phyloP scores from a whole-genome alignment of 1,284 basidiomycete species.

The Earliella scabrosa region DNA sequence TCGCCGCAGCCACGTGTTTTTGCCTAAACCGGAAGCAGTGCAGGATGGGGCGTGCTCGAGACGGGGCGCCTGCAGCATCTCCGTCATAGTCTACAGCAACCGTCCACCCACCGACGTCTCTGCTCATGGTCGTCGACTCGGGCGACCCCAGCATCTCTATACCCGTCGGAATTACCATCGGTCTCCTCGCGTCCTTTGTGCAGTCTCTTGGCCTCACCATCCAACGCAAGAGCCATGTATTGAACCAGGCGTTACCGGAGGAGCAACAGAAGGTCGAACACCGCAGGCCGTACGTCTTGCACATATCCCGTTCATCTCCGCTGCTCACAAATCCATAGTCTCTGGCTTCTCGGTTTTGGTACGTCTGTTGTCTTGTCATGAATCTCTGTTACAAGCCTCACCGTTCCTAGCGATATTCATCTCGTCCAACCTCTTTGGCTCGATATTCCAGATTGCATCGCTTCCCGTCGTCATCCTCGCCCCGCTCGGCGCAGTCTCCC shows the following conservation, averaged over 20 bases:
- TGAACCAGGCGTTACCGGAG: conserved; percentile 78
- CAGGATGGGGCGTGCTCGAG: conserved; percentile 2
- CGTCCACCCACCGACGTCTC: conserved; percentile 5
- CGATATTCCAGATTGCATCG: conserved; percentile 93
- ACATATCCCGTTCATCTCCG: conserved; percentile 15
- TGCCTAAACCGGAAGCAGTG: conserved; percentile 1
- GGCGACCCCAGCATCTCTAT: conserved; percentile 47
- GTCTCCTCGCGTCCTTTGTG: conserved; percentile 87
- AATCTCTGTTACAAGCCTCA: conserved; percentile 11
- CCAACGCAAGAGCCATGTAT: conserved; percentile 93
- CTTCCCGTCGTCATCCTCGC: conserved; percentile 93
- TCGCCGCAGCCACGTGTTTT: conserved; percentile 12
- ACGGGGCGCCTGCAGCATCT: conserved; percentile 8
- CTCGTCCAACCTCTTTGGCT: conserved; percentile 90
- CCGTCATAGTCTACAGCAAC: conserved; percentile 5
- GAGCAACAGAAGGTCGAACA: conserved; percentile 70
- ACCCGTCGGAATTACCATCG: conserved; percentile 66
- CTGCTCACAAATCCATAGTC: conserved; percentile 40
- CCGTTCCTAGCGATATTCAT: conserved; percentile 66
- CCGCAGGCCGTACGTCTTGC: conserved; percentile 70
- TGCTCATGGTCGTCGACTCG: conserved; percentile 28
- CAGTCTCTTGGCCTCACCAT: conserved; percentile 93
- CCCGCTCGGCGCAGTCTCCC: conserved; percentile 90
- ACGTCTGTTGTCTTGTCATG: conserved; percentile 26
- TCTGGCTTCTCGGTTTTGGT: conserved; percentile 87